phyloP scores from a whole-genome alignment of 768 basidiomycete genomes.

The Suillus americanus region DNA sequence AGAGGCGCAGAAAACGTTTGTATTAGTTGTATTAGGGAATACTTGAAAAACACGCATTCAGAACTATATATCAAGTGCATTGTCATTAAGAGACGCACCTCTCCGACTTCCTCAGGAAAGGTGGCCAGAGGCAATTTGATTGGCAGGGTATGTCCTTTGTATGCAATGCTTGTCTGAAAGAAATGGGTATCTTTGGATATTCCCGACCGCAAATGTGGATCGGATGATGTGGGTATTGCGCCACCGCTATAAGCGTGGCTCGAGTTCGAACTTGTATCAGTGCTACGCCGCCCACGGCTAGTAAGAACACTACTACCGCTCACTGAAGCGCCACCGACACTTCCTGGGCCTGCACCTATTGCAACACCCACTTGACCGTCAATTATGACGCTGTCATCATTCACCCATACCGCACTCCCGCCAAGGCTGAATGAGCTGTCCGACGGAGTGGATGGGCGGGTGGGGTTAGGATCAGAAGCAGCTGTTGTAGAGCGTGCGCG shows the following conservation, averaged over 20 bases:
- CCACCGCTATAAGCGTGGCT: conserved; percentile 46
- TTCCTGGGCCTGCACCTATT: conserved; percentile 47
- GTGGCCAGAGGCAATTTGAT: conserved; percentile 89
- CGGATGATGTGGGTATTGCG: conserved; percentile 43
- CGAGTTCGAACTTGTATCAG: conserved; percentile 72
- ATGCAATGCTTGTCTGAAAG: conserved; percentile 82
- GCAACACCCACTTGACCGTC: conserved; percentile 39
- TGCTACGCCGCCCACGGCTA: conserved; percentile 59
- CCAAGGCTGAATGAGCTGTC: conserved; percentile 77
- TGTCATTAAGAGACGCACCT: conserved; percentile 55
- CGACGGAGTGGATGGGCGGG: conserved; percentile 54
- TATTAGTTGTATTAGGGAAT: conserved; percentile 87
- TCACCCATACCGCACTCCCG: conserved; percentile 83
- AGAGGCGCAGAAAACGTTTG: conserved; percentile 71
- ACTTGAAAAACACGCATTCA: conserved; percentile 47
- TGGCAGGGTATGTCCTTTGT: conserved; percentile 81
- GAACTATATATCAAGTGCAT: not conserved
- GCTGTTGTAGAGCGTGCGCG: conserved; percentile 39
- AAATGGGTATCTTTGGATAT: conserved; percentile 89
- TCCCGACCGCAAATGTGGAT: conserved; percentile 47
- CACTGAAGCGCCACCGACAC: conserved; percentile 24
- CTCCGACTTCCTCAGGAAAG: conserved; percentile 95
- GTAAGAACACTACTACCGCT: conserved; percentile 44
- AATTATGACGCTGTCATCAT: conserved; percentile 63
- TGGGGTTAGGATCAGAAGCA: conserved; percentile 28